These are phyloP conservation scores for Aspergillus awamori DNA, from an alignment of 2,329 filamentous ascomycete genomes.

Conservation along the genomic window DNA sequence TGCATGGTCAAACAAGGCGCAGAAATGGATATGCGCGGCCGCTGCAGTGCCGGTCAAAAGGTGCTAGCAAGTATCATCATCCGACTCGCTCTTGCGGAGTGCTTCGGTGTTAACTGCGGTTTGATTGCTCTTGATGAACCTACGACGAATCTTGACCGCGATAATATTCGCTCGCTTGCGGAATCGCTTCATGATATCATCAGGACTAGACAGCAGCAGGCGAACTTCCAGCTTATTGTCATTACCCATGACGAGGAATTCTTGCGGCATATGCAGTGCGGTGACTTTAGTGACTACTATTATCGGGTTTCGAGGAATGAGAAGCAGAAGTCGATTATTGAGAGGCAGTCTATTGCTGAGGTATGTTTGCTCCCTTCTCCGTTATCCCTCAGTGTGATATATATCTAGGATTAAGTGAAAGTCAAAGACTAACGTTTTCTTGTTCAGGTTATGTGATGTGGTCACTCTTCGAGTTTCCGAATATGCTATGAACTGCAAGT, in stretches of 20 bases:
- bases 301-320: slow-evolving; percentile 83
- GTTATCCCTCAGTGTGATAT: background rate
- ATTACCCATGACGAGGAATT: slow-evolving; percentile 99
- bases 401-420: slow-evolving; percentile 19
- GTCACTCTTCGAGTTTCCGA: background rate
- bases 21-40: slow-evolving; percentile 99
- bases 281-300: slow-evolving; percentile 90
- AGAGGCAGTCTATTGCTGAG: slow-evolving; percentile 60
- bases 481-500: background rate
- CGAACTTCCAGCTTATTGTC: slow-evolving; percentile 96
- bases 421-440: background rate
- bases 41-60: slow-evolving; percentile 95
- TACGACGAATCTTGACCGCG: slow-evolving; percentile 91
- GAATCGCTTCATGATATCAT: slow-evolving; percentile 87
- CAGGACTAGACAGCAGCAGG: slow-evolving; percentile 75
- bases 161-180: slow-evolving; percentile 91
- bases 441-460: slow-evolving; percentile 4
- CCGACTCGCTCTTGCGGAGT: slow-evolving; percentile 91
- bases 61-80: slow-evolving; percentile 97
- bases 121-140: slow-evolving; percentile 96
- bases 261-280: slow-evolving; percentile 86
- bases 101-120: slow-evolving; percentile 93
- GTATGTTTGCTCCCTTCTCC: slow-evolving; percentile 32
- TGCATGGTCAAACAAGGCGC: slow-evolving; percentile 97
- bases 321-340: slow-evolving; percentile 84